Conservation (phyloP, 1,139 yeast genomes). For the Lodderomyces pseudojiufengensis region DNA sequence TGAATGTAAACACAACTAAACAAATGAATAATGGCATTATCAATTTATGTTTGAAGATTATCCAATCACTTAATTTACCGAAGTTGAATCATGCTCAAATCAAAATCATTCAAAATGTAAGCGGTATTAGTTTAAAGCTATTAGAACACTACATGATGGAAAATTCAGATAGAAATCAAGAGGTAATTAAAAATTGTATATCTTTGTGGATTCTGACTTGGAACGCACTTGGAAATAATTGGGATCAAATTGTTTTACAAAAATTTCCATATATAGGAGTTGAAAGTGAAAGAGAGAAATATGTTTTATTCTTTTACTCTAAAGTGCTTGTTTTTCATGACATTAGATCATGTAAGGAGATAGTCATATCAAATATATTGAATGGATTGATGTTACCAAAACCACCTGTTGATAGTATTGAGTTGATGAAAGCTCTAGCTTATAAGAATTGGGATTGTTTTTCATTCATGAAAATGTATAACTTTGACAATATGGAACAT, state of each 20-base stretch:
- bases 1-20: background rate
- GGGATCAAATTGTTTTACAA: slow-evolving; percentile 39
- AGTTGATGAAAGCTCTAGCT: slow-evolving; percentile 1
- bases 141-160: no score
- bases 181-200: slow-evolving; percentile 24
- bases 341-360: slow-evolving; percentile 10
- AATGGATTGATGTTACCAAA: slow-evolving; percentile 24
- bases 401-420: slow-evolving; percentile 24
- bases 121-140: no score
- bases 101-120: no score
- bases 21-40: no score
- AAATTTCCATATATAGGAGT: slow-evolving; percentile 42
- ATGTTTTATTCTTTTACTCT: slow-evolving; percentile 26
- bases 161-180: no score
- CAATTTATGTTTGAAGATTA: no score
- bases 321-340: slow-evolving; percentile 24
- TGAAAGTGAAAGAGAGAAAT: slow-evolving; percentile 34
- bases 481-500: background rate
- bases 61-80: no score
- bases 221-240: slow-evolving; percentile 22
- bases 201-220: slow-evolving; percentile 28
- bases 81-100: no score
- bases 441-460: background rate
- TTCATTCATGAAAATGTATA: background rate
- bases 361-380: slow-evolving; percentile 19